Percentiles rank a stretch among this genome's conserved stretches.
phyloP scores from a whole-genome alignment of 2,329 filamentous ascomycete genomes.

The Aspergillus clavatus region DNA sequence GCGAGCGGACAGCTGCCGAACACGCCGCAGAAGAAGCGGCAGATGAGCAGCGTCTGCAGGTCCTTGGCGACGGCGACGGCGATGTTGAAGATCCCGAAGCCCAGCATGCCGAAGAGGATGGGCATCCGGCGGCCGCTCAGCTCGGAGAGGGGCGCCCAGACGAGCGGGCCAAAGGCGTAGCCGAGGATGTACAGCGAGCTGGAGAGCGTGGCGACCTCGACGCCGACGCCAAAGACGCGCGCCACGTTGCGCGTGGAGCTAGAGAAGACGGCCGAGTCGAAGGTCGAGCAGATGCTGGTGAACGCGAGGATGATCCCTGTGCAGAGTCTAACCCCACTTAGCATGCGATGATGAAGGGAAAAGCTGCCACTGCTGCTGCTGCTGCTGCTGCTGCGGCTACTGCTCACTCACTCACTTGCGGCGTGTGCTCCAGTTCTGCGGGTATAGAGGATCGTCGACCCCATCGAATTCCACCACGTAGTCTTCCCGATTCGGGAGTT shows the following conservation, averaged over 20 bases:
- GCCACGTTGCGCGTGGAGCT: constrained; percentile 55
- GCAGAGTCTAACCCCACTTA: constrained; percentile 30
- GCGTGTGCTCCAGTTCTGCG: constrained; percentile 49
- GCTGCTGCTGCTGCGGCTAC: no score
- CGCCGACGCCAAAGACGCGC: constrained; percentile 39
- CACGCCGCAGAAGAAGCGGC: constrained; percentile 42
- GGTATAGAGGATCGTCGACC: constrained; percentile 46
- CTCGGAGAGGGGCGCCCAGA: constrained; percentile 59
- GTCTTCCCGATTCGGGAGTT: constrained; percentile 47
- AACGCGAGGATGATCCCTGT: constrained; percentile 15
- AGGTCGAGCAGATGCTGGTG: constrained; percentile 38
- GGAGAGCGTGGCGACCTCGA: constrained; percentile 39
- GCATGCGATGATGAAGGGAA: no score
- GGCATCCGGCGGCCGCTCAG: constrained; percentile 52
- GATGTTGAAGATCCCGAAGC: constrained; percentile 41
- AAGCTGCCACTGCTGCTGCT: no score
- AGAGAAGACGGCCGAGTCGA: constrained; percentile 60
- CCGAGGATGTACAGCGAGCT: constrained; percentile 45
- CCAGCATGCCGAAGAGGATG: constrained; percentile 40
- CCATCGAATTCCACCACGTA: constrained; percentile 54
- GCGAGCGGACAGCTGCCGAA: constrained; percentile 40
- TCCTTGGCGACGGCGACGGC: constrained; percentile 38
- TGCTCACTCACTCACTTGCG: constrained; percentile 45
- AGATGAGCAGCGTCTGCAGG: constrained; percentile 35
- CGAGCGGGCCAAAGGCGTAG: constrained; percentile 52